Evolutionary conservation across 1,284 basidiomycete genomes (phyloP).

Genomic region (Caloboletus firmus): DNA sequence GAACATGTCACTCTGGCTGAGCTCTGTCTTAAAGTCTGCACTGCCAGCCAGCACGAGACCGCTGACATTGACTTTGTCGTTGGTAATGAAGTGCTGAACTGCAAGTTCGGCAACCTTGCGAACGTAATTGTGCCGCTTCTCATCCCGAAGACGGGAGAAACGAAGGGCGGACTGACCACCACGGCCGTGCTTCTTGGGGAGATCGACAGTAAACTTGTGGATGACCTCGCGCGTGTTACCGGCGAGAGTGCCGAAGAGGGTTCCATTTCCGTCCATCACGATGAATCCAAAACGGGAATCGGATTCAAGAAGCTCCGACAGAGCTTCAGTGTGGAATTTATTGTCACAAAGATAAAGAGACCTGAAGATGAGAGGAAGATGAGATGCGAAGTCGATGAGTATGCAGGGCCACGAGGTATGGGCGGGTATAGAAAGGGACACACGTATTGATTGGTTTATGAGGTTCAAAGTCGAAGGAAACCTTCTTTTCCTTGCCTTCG

Average conservation of each 20-base stretch:
- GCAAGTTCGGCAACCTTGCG: conserved; percentile 97
- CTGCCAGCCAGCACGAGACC: conserved; percentile 97
- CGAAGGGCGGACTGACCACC: conserved; percentile 99
- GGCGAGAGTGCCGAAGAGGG: conserved; percentile 92
- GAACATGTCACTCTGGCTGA: conserved; percentile 96
- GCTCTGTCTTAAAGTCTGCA: conserved; percentile 98
- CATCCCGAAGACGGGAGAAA: conserved; percentile 99
- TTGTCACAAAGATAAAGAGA: conserved; percentile 99
- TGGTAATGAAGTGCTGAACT: conserved; percentile 97
- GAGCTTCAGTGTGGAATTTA: conserved; percentile 98
- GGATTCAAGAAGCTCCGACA: conserved; percentile 95
- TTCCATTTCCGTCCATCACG: conserved; percentile 98
- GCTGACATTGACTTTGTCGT: conserved; percentile 97
- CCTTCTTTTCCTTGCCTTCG: conserved; percentile 99
- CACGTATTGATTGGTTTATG: conserved; percentile 99
- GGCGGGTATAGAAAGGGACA: conserved; percentile 32
- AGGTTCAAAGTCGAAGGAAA: conserved; percentile 96
- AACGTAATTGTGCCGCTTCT: conserved; percentile 99
- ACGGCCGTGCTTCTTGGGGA: conserved; percentile 99
- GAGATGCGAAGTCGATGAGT: conserved; percentile 6
- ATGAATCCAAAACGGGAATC: conserved; percentile 99
- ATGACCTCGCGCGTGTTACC: conserved; percentile 98
- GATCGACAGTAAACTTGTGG: conserved; percentile 98
- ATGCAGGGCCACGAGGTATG: neutral
- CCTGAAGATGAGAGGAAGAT: conserved; percentile 40